Conservation (phyloP, 2,329 filamentous ascomycete species). For the Septoria petroselini region DNA sequence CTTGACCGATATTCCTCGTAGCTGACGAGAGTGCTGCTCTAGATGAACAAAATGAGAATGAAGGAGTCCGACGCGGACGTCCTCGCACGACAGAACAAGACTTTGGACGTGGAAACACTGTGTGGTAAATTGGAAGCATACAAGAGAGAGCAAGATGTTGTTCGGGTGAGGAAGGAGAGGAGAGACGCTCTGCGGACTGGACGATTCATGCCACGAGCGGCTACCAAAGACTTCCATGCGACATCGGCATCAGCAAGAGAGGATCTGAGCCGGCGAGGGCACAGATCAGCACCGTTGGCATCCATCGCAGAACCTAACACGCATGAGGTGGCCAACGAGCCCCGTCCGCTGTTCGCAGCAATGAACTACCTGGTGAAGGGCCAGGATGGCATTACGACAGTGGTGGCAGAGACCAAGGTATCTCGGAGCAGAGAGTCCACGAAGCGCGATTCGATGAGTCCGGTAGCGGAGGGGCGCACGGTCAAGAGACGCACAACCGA, state of each 20-base stretch:
- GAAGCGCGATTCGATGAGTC: neutral
- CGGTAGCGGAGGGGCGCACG: neutral
- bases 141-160: slow-evolving; percentile 22
- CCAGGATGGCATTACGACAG: neutral
- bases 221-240: slow-evolving; percentile 20
- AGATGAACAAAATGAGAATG: neutral
- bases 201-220: slow-evolving; percentile 20
- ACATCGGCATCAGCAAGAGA: slow-evolving; percentile 17
- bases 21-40: neutral
- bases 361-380: neutral
- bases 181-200: slow-evolving; percentile 15
- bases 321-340: neutral
- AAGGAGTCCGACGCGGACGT: neutral
- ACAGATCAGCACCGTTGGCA: neutral
- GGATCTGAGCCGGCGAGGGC: neutral
- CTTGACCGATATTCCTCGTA: neutral
- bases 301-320: neutral
- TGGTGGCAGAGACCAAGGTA: neutral
- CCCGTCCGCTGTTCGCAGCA: neutral
- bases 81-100: neutral
- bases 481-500: neutral
- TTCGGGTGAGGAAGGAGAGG: slow-evolving; percentile 14
- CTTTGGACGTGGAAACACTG: slow-evolving; percentile 20
- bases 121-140: slow-evolving; percentile 26
- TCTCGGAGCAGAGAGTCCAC: too few species aligned